Base-by-base conservation (phyloP, 106 monocot species). In the Ottelia alismoides region DNA sequence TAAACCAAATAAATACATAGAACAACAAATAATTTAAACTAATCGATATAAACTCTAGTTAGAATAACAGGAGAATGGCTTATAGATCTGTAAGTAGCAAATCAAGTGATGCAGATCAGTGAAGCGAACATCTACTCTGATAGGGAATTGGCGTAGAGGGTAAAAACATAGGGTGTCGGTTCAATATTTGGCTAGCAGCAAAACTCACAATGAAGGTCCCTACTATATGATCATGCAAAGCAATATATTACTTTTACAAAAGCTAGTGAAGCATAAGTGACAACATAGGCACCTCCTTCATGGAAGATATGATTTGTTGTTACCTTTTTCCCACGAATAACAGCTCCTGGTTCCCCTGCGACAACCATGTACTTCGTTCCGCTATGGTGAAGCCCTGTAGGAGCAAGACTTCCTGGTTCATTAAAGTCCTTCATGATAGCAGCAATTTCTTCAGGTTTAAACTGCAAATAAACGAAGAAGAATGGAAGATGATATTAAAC, bases 261-360 rank as follows among this genome's bases (percentile, higher is more conserved):
- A 43, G 16, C 6, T 7, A 7, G 40, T 43, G 40, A 6, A 43
- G 6, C n/a, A n/a, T 7, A 43, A n/a, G n/a, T n/a, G n/a, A n/a
- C n/a, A n/a, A n/a, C n/a, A n/a, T n/a, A n/a, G n/a, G n/a, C n/a
- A n/a, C n/a, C n/a, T n/a, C n/a, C n/a, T n/a, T n/a, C n/a, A n/a
- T n/a, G n/a, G n/a, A n/a, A n/a, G 19, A 22, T 51, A 21, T 25
- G 14, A 10, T 51, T 51, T 22, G 14, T 22, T 17, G 10, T 55
- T 22, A 66, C 65, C 65, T 66, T 66, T 47, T 66, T 66, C 21
- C 65, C 65, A 43, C 65, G 55, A 19, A 66, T 66, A 20, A 66
- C 65, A 46, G 56, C 65, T 11, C 65, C 65, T 47, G 48, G 46
- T 20, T 66, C 65, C 44, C 65, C 65, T 47, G 55, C 56, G 22